These are phyloP conservation scores for Closterium sp. DNA, from an alignment of 139 green algal genomes.

Conservation along the genomic window DNA sequence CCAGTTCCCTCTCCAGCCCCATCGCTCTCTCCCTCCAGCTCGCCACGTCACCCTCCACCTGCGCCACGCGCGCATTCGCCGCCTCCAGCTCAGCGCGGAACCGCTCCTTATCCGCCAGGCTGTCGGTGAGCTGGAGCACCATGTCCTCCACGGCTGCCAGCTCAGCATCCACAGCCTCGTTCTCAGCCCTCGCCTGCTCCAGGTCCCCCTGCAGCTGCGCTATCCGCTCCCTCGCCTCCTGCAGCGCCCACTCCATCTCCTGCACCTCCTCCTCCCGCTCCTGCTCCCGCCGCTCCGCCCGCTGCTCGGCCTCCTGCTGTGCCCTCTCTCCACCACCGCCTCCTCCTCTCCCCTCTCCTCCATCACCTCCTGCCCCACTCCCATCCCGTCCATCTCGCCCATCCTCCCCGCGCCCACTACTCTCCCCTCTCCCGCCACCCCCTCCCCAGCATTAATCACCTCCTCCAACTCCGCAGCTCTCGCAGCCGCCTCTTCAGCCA, in stretches of 20 bases:
- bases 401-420: not conserved
- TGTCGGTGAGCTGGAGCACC: conserved; percentile 20
- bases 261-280: not conserved
- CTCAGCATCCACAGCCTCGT: conserved; percentile 4
- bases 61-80: not conserved
- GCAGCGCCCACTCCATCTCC: not conserved
- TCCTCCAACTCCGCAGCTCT: not conserved
- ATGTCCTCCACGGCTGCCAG: conserved; percentile 30
- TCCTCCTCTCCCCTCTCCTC: not conserved
- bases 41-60: conserved; percentile 4
- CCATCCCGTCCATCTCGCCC: not conserved
- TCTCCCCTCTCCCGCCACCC: not conserved
- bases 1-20: not conserved
- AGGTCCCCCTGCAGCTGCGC: conserved; percentile 5
- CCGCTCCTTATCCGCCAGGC: conserved; percentile 21
- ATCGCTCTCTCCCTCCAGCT: conserved; percentile 11
- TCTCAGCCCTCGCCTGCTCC: conserved; percentile 8
- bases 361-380: not conserved
- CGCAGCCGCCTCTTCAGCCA: not conserved
- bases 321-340: not conserved
- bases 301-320: not conserved
- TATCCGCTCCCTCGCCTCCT: not conserved
- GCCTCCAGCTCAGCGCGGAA: conserved; percentile 2
- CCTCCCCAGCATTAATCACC: not conserved
- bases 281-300: not conserved